Evolutionary conservation across 1,139 yeast genomes (phyloP), one percentile per base, ranked within the genome.

Genomic region (Lodderomyces orthopsilosis): DNA sequence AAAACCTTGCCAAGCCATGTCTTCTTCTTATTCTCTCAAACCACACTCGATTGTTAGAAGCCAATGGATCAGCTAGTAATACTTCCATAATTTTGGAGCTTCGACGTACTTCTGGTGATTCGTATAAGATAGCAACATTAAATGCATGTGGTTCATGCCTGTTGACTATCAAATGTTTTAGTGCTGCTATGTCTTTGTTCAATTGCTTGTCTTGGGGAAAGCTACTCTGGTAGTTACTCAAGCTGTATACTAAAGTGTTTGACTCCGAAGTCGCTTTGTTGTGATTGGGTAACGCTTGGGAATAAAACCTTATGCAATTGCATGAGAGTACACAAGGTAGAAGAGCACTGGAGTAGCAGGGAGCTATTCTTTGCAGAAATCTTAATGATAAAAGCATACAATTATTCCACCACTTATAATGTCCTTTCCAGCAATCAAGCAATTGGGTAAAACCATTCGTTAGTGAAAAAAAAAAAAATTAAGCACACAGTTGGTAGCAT

Each of bases 61-160:
- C 62, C 45, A 74, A 58, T 2, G 78, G 77, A 46, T 74, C 78
- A 1, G 77, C 70, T 30, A 74, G 53, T 3, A 73, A 48, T 0
- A 63, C 49, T 42, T 71, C 76, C 2, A 73, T 41, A 4, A 73
- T 38, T 48, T 55, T 66, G 17, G 74, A 63, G 1, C 48, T 46
- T 6, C 40, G 34, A 27, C 55, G 54, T 6, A 54, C 46, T 2
- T 40, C 41, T 6, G 56, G 57, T 45, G 61, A 57, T 17, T 56
- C 62, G 39, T 65, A 65, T 2, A 66, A 40, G 2, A 73, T 41
- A 0, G 76, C 78, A 9, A 71, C 56, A 37, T 56, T 59, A 8
- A 69, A 46, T 5, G 41, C 35, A 33, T 45, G 44, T 6, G 42
- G 26, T 15, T 40, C 41, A 23, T 40, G 39, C 24, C 38, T 43